Conservation (phyloP, 2,329 filamentous ascomycete genomes). For the Moelleriella libera region DNA sequence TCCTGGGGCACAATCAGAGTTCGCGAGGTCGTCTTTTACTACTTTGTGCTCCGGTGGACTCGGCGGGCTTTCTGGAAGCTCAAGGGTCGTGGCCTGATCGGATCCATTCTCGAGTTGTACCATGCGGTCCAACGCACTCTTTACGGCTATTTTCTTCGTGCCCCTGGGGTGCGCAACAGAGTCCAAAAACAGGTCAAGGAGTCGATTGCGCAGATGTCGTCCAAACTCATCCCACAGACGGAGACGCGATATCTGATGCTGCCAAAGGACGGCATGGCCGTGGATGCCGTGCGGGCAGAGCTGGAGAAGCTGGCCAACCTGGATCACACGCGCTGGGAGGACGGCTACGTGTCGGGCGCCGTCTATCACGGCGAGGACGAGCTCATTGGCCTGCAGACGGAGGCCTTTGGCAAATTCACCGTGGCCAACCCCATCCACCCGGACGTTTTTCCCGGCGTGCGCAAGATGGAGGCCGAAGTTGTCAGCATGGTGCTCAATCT, state of each 20-base stretch:
- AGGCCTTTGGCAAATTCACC: slow-evolving; percentile 88
- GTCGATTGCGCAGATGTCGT: slow-evolving; percentile 65
- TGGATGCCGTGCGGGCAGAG: slow-evolving; percentile 67
- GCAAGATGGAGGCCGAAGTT: slow-evolving; percentile 98
- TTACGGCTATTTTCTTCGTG: slow-evolving; percentile 74
- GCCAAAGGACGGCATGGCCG: slow-evolving; percentile 70
- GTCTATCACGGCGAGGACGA: slow-evolving; percentile 90
- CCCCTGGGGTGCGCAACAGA: slow-evolving; percentile 74
- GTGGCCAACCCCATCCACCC: slow-evolving; percentile 95
- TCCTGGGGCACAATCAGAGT: slow-evolving; percentile 28
- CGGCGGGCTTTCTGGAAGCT: slow-evolving; percentile 72
- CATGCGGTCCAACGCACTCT: slow-evolving; percentile 53
- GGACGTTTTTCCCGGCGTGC: slow-evolving; percentile 91
- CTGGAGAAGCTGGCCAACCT: slow-evolving; percentile 65
- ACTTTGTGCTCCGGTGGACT: slow-evolving; percentile 75
- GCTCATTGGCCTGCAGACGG: slow-evolving; percentile 70
- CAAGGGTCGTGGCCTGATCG: slow-evolving; percentile 75
- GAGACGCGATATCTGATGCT: slow-evolving; percentile 61
- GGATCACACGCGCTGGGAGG: slow-evolving; percentile 95
- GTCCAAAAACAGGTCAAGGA: slow-evolving; percentile 76
- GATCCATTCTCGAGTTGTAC: slow-evolving; percentile 65
- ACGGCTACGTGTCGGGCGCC: slow-evolving; percentile 83
- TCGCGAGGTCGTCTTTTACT: slow-evolving; percentile 75
- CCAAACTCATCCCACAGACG: slow-evolving; percentile 65
- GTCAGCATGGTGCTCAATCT: slow-evolving; percentile 87